Conservation (phyloP, 352 stramenopile species). For the Phytophthora sp. region DNA sequence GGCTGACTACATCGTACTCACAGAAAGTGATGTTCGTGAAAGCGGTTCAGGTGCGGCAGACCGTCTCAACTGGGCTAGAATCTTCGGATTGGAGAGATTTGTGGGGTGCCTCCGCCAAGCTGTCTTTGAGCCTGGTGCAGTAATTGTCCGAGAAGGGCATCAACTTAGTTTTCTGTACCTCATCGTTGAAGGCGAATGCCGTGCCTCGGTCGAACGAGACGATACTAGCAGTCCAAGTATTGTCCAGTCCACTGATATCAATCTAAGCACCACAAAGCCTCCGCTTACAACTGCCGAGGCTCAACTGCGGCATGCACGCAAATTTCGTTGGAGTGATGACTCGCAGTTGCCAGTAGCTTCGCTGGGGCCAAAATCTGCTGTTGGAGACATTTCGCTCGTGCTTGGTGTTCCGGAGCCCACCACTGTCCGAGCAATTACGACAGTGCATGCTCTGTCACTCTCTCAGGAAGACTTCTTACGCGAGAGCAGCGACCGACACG, state of each 20-base stretch:
- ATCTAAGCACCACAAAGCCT: slow-evolving; percentile 2
- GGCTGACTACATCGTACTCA: slow-evolving; percentile 51
- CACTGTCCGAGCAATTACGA: slow-evolving; percentile 42
- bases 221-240: slow-evolving; percentile 1
- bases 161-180: slow-evolving; percentile 34
- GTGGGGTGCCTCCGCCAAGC: slow-evolving; percentile 38
- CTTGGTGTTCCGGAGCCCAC: slow-evolving; percentile 41
- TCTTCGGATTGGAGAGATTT: slow-evolving; percentile 43
- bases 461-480: slow-evolving; percentile 46
- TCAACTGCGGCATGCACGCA: slow-evolving; percentile 32
- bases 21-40: slow-evolving; percentile 39
- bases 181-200: slow-evolving; percentile 47
- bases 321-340: slow-evolving; percentile 28
- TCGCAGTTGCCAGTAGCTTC: slow-evolving; percentile 41
- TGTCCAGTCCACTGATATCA: not conserved
- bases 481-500: slow-evolving; percentile 44
- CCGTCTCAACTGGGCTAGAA: slow-evolving; percentile 38
- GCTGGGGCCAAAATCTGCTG: slow-evolving; percentile 38
- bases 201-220: slow-evolving; percentile 35
- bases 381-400: slow-evolving; percentile 49
- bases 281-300: slow-evolving; percentile 25
- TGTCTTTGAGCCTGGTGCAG: slow-evolving; percentile 39
- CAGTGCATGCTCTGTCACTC: slow-evolving; percentile 39
- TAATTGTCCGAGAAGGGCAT: slow-evolving; percentile 38
- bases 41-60: slow-evolving; percentile 35